Evolutionary conservation across 345 rosid genomes (phyloP).

Genomic region (Eucalyptus curtisii): DNA sequence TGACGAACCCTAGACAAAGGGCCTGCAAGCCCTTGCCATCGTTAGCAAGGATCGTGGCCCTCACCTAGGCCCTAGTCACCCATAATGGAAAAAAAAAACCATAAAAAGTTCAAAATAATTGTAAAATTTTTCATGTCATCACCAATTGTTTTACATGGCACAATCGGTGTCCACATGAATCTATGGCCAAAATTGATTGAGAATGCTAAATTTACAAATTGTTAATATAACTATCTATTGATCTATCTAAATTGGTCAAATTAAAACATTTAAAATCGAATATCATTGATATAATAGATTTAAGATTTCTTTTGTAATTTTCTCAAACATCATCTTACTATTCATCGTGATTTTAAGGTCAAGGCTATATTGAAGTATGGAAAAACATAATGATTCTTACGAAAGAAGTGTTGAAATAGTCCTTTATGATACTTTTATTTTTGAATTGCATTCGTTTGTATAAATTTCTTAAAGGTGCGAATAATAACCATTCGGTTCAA

Average conservation of each 20-base stretch:
- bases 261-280: not conserved
- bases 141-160: rapidly evolving
- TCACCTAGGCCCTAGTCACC: not conserved
- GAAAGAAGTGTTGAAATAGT: not conserved
- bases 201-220: not conserved
- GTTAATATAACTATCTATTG: not conserved
- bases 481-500: no score
- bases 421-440: not conserved
- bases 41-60: not conserved
- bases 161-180: not conserved
- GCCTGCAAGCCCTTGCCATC: rapidly evolving
- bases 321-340: not conserved
- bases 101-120: not conserved
- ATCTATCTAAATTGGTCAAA: not conserved
- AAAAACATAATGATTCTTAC: not conserved
- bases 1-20: not conserved
- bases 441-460: not conserved
- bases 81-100: not conserved
- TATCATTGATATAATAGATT: not conserved
- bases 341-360: not conserved
- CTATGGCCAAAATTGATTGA: not conserved
- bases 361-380: not conserved
- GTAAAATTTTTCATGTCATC: not conserved
- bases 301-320: not conserved
- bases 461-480: not conserved